phyloP scores from a whole-genome alignment of 768 basidiomycete genomes.

The Amylocystis lapponica region DNA sequence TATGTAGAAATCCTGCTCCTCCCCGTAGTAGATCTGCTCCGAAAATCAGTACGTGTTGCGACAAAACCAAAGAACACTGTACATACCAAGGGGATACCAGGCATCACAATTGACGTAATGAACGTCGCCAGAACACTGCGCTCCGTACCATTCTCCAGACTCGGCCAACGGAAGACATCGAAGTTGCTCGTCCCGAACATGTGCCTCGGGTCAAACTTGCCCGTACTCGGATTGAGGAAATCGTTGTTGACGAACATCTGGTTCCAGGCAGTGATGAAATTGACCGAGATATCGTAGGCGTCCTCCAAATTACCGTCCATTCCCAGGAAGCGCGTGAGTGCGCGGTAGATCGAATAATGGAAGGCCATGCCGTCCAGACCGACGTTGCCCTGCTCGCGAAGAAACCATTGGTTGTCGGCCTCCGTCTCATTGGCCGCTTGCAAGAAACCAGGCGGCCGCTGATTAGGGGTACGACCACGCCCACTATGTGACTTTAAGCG shows the following conservation, averaged over 20 bases:
- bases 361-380: slow-evolving; percentile 80
- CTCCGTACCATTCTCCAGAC: slow-evolving; percentile 78
- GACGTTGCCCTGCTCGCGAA: slow-evolving; percentile 56
- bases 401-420: slow-evolving; percentile 65
- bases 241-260: slow-evolving; percentile 87
- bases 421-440: slow-evolving; percentile 63
- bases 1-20: slow-evolving; percentile 87
- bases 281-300: slow-evolving; percentile 76
- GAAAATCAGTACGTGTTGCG: slow-evolving; percentile 8
- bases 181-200: slow-evolving; percentile 93
- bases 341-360: slow-evolving; percentile 92
- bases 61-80: not conserved
- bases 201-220: slow-evolving; percentile 73
- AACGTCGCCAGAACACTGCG: slow-evolving; percentile 73
- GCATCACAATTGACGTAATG: slow-evolving; percentile 75
- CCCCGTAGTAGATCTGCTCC: slow-evolving; percentile 73
- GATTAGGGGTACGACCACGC: slow-evolving; percentile 77
- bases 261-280: slow-evolving; percentile 90
- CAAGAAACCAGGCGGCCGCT: slow-evolving; percentile 62
- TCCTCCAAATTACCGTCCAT: slow-evolving; percentile 95
- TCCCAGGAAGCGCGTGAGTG: slow-evolving; percentile 80
- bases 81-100: slow-evolving; percentile 74
- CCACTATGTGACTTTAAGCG: slow-evolving; percentile 45
- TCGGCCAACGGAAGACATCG: slow-evolving; percentile 93
- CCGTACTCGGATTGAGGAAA: slow-evolving; percentile 67